Conservation (phyloP, 2,329 filamentous ascomycete genomes). For the Capronia coronata region DNA sequence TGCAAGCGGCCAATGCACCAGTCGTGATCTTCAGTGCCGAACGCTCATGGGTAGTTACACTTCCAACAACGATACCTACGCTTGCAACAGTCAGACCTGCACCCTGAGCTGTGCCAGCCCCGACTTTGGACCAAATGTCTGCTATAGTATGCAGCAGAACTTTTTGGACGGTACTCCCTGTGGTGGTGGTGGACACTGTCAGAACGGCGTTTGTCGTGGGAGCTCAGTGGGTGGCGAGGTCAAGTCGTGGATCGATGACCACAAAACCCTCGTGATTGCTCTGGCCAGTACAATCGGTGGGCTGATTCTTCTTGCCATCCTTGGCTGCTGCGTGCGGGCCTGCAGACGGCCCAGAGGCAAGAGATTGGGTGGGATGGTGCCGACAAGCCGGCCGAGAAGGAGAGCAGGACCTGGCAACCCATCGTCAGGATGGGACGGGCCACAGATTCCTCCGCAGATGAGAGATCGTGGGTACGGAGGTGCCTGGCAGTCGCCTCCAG, state of each 20-base stretch:
- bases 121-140: conserved; percentile 58
- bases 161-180: conserved; percentile 90
- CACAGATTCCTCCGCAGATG: conserved; percentile 25
- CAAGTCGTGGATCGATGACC: conserved; percentile 64
- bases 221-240: conserved; percentile 64
- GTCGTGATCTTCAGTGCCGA: conserved; percentile 80
- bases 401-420: conserved; percentile 1
- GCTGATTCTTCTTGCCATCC: conserved; percentile 62
- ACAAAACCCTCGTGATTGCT: conserved; percentile 78
- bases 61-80: conserved; percentile 67
- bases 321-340: conserved; percentile 59
- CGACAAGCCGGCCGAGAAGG: background rate
- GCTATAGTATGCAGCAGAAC: conserved; percentile 75
- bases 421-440: conserved; percentile 23
- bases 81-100: conserved; percentile 70
- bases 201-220: conserved; percentile 70
- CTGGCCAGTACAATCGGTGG: conserved; percentile 65
- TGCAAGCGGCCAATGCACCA: conserved; percentile 91
- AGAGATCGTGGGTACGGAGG: conserved; percentile 26
- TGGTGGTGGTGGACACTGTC: conserved; percentile 69
- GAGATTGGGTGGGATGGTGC: conserved; percentile 7
- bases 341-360: conserved; percentile 39
- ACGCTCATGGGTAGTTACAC: conserved; percentile 71
- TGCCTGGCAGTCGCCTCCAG: conserved; percentile 4
- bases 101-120: conserved; percentile 69